These are phyloP conservation scores for Saccharomycopsis amapae DNA, from an alignment of 805 yeast species.

Conservation along the genomic window DNA sequence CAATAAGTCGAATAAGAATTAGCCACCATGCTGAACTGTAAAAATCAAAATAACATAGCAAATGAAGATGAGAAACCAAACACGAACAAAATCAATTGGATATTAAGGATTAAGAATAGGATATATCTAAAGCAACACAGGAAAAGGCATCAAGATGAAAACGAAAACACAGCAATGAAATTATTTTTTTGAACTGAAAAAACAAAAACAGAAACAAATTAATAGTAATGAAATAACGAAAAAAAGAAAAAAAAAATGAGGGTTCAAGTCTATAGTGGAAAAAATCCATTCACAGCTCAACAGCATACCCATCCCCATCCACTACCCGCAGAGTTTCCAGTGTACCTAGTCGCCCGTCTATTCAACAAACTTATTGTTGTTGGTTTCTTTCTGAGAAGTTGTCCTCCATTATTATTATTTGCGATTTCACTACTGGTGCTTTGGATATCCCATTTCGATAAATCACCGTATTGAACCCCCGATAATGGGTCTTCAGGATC, in stretches of 20 bases:
- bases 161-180: no score
- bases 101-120: neutral
- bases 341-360: slow-evolving; percentile 8
- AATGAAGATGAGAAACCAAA: no score
- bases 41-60: no score
- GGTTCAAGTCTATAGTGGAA: neutral
- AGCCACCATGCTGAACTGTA: no score
- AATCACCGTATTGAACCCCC: slow-evolving; percentile 48
- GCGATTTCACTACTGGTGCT: slow-evolving; percentile 29
- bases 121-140: no score
- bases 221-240: neutral
- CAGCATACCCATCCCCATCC: slow-evolving; percentile 7
- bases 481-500: slow-evolving; percentile 40
- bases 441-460: slow-evolving; percentile 30
- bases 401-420: neutral
- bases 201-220: neutral
- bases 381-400: slow-evolving; percentile 10
- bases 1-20: no score
- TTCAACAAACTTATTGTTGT: slow-evolving; percentile 17
- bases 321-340: neutral
- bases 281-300: neutral
- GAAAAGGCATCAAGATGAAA: no score
- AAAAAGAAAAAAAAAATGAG: neutral
- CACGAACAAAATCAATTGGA: no score
- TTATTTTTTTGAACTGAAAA: neutral